Conservation (phyloP, 805 yeast species). For the Lipomyces oligophaga region DNA sequence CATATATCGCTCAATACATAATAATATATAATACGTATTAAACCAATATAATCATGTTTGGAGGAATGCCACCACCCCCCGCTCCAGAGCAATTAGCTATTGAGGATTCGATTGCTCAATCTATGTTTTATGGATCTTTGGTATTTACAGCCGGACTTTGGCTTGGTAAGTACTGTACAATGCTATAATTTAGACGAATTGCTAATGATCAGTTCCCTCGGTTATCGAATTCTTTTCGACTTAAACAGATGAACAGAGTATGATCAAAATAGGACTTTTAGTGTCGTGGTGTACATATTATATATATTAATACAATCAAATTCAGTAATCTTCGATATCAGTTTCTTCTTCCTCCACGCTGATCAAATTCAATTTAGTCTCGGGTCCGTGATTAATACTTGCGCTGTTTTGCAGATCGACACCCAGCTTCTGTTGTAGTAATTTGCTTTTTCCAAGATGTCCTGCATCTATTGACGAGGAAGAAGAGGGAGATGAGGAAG, state of each 20-base stretch:
- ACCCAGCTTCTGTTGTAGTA: conserved; percentile 11
- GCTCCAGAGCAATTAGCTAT: conserved; percentile 39
- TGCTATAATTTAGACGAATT: neutral
- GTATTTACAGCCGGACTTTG: conserved; percentile 40
- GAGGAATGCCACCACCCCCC: conserved; percentile 41
- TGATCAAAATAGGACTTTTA: neutral
- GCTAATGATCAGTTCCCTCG: neutral
- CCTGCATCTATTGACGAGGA: no score
- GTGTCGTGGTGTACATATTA: neutral
- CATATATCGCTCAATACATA: no score
- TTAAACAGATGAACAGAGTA: neutral
- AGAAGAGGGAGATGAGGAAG: conserved; percentile 2
- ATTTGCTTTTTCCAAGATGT: conserved; percentile 9
- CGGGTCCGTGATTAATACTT: no score
- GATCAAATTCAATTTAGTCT: neutral
- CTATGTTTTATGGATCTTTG: conserved; percentile 35
- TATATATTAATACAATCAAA: no score
- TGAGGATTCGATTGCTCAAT: conserved; percentile 34
- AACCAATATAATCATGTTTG: no score
- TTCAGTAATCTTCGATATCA: conserved; percentile 19
- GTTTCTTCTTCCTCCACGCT: conserved; percentile 25
- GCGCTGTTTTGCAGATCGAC: no score
- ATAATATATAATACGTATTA: no score
- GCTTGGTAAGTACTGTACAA: conserved; percentile 36
- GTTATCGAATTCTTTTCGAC: neutral